A percentile compares a stretch with the other conserved stretches of the same genome.
Conservation (phyloP, 495 filamentous ascomycete genomes). For the Zalerion maritima region DNA sequence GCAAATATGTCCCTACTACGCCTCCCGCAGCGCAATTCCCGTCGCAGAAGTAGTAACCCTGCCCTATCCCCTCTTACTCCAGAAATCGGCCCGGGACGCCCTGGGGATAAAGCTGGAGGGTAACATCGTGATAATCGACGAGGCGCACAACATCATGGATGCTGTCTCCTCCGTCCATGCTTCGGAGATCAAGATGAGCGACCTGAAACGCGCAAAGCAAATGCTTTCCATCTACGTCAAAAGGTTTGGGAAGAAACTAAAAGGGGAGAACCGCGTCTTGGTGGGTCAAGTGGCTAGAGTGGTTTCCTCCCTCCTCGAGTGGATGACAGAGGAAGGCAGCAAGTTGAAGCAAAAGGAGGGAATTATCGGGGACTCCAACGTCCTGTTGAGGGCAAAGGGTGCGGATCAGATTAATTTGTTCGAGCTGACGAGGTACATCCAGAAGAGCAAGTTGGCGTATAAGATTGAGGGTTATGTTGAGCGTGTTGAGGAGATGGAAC, state of each 20-base stretch:
- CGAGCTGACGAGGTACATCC: constrained; percentile 72
- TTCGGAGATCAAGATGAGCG: constrained; percentile 52
- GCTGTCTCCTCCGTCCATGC: constrained; percentile 82
- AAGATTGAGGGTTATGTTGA: constrained; percentile 82
- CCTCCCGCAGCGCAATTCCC: constrained; percentile 67
- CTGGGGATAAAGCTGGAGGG: constrained; percentile 72
- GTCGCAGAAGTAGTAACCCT: constrained; percentile 87
- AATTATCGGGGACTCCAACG: constrained; percentile 44
- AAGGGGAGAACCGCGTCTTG: constrained; percentile 89
- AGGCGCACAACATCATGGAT: constrained; percentile 96
- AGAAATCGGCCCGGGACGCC: constrained; percentile 79
- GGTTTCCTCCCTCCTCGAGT: constrained; percentile 56
- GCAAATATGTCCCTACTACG: constrained; percentile 89
- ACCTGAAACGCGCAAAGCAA: constrained; percentile 53
- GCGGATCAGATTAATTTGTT: constrained; percentile 92
- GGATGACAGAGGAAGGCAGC: constrained; percentile 41
- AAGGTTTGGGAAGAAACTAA: constrained; percentile 71
- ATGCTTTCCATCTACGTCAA: constrained; percentile 72
- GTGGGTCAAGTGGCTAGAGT: constrained; percentile 73
- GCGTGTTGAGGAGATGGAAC: constrained; percentile 36
- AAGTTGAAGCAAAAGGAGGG: constrained; percentile 32
- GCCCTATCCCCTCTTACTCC: constrained; percentile 81
- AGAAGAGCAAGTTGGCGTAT: constrained; percentile 83
- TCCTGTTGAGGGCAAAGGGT: constrained; percentile 68
- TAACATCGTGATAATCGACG: constrained; percentile 86